Percentiles rank a stretch among this genome's conserved stretches.
Conservation (phyloP, 2,329 filamentous ascomycete genomes). For the Arthrobotrys musiformis region DNA sequence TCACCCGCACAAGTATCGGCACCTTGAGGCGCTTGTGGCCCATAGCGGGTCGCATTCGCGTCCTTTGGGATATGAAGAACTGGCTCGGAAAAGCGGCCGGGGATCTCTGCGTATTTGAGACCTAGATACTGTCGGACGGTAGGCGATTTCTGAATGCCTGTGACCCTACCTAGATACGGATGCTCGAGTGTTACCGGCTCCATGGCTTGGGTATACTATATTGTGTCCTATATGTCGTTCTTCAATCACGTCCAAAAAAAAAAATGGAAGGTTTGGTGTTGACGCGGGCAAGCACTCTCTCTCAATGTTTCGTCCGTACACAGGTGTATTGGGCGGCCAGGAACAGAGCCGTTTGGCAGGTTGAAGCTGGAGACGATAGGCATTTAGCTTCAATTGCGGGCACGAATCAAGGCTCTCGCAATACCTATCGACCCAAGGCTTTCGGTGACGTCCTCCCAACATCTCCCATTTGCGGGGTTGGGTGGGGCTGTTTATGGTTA, state of each 20-base stretch:
- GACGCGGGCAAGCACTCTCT: too few species aligned
- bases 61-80: conserved; percentile 37
- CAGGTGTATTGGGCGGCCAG: too few species aligned
- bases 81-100: conserved; percentile 32
- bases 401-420: background rate
- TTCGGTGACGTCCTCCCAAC: conserved; percentile 16
- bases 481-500: background rate
- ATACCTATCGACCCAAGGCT: background rate
- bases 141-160: conserved; percentile 34
- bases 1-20: conserved; percentile 31
- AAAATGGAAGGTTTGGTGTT: too few species aligned
- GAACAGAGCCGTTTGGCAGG: background rate
- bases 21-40: conserved; percentile 46
- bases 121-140: conserved; percentile 32
- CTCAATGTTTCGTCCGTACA: background rate
- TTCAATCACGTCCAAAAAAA: too few species aligned
- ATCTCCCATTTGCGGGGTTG: conserved; percentile 20
- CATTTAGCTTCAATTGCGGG: background rate
- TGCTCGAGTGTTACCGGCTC: conserved; percentile 27
- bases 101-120: conserved; percentile 47
- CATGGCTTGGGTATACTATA: conserved; percentile 6
- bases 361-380: background rate
- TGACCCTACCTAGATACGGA: conserved; percentile 30
- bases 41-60: conserved; percentile 31
- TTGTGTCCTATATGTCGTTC: too few species aligned